Percentiles rank a stretch among this genome's conserved stretches.
Evolutionary conservation across 371 early-diverging fungal species (phyloP).

Genomic region (Mortierella sp.): DNA sequence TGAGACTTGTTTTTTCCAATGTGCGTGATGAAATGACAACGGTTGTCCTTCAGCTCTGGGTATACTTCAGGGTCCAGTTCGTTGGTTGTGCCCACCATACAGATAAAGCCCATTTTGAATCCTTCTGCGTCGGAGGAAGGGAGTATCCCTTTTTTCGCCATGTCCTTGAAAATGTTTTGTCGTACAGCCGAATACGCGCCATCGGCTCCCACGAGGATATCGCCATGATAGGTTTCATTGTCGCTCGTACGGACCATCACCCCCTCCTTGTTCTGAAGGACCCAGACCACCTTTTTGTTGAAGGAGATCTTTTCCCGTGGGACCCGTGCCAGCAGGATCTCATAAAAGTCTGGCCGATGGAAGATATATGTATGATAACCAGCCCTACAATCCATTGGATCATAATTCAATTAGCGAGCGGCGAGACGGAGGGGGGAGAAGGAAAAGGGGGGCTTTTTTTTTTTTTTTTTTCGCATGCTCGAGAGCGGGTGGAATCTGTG

Average conservation of each 20-base stretch:
- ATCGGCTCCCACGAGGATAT: constrained; percentile 2
- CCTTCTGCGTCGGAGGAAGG: neutral
- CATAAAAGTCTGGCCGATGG: neutral
- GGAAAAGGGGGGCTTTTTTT: no score
- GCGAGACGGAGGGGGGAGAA: no score
- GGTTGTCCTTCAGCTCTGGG: neutral
- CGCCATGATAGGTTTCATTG: neutral
- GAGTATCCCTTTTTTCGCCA: no score
- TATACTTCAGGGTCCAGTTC: neutral
- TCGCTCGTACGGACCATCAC: neutral
- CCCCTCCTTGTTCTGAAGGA: neutral
- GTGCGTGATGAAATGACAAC: neutral
- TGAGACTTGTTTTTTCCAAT: neutral
- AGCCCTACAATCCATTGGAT: no score
- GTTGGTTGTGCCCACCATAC: neutral
- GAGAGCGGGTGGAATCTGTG: no score
- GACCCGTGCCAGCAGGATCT: neutral
- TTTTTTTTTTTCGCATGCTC: no score
- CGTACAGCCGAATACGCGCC: neutral
- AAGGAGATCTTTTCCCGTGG: neutral
- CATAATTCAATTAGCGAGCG: no score
- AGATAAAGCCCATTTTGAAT: neutral
- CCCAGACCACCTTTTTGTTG: neutral
- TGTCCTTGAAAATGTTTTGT: neutral
- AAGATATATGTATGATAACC: neutral